Evolutionary conservation across 257 asterid genomes (phyloP).

Genomic region (Ophiorrhiza pumila): DNA sequence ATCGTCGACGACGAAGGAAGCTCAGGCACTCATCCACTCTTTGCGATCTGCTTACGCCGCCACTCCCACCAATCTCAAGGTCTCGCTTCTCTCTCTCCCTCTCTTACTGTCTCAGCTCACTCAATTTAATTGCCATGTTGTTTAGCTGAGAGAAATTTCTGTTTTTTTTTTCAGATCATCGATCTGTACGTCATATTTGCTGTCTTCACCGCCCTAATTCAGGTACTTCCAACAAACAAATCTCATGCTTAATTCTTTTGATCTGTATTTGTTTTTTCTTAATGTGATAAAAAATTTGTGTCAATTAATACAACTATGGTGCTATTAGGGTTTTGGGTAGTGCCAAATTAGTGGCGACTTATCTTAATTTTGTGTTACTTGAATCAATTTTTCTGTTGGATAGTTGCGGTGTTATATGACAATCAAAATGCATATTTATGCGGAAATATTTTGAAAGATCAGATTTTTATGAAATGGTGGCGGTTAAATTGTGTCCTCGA

Average conservation of each 20-base stretch:
- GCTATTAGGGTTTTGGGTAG: background rate
- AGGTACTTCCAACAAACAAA: slow-evolving; percentile 34
- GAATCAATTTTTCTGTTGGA: background rate
- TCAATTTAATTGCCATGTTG: background rate
- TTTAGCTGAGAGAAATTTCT: background rate
- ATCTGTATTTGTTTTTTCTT: background rate
- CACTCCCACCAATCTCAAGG: slow-evolving; percentile 76
- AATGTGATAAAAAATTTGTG: background rate
- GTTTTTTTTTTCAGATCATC: slow-evolving; percentile 50
- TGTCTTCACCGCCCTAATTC: slow-evolving; percentile 59
- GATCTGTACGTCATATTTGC: slow-evolving; percentile 74
- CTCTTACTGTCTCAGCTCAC: background rate
- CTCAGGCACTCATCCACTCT: slow-evolving; percentile 59
- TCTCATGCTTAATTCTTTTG: background rate
- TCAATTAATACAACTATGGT: background rate
- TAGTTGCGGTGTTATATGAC: background rate
- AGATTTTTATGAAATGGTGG: background rate
- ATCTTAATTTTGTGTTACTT: background rate
- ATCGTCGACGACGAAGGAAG: slow-evolving; percentile 60
- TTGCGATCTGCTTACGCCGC: slow-evolving; percentile 68
- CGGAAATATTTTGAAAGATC: background rate
- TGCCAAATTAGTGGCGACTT: background rate
- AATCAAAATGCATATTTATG: background rate
- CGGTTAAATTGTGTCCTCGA: background rate
- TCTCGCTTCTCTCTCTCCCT: slow-evolving; percentile 3